Base-by-base conservation (phyloP, 106 monocot species). In the Allium fistulosum region DNA sequence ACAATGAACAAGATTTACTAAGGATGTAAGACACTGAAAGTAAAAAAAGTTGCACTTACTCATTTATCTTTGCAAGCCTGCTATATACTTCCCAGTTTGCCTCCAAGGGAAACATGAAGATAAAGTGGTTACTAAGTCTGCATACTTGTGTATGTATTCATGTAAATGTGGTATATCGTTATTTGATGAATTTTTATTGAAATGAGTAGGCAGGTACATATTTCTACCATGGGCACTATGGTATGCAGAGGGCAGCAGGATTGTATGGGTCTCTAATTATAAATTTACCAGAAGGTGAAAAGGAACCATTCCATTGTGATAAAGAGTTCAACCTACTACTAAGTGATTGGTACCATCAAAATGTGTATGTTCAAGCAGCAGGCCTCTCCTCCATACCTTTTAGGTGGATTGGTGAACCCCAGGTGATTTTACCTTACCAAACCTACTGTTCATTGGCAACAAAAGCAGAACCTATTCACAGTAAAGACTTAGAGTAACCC, bases 191-290 rank as follows among this genome's bases (percentile, higher is more conserved):
- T 62, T 28, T 26, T 16, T 8, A 37, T 5, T 37, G 37, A 37
- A 37, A 37, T 55, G 0, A 49, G 37, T 72, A 94, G 94, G 47
- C 87, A 1, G 94, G 94, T 4, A 94, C 94, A 52, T 82, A 84
- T 76, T 78, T 94, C 74, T 94, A 94, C 75, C 94, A 94, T 10
- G 94, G 87, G 15, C 94, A 94, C 76, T 90, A 84, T 53, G 94
- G 94, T 49, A 94, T 94, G 94, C 94, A 94, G 72, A 77, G 94
- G 64, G 75, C 90, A 0, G 94, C 90, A 8, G 94, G 94, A 16
- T 66, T 94, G 18, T 90, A 94, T 45, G 94, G 94, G 1, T 78
- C 80, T 0, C 76, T 94, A 28, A 87, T 90, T 59, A 86, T 94
- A 11, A 82, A 84, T 58, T 77, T 74, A 10, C 73, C 83, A 0